Evolutionary conservation across 148 eudicot genomes (phyloP).

Genomic region (Mesembryanthemum crystallinum): DNA sequence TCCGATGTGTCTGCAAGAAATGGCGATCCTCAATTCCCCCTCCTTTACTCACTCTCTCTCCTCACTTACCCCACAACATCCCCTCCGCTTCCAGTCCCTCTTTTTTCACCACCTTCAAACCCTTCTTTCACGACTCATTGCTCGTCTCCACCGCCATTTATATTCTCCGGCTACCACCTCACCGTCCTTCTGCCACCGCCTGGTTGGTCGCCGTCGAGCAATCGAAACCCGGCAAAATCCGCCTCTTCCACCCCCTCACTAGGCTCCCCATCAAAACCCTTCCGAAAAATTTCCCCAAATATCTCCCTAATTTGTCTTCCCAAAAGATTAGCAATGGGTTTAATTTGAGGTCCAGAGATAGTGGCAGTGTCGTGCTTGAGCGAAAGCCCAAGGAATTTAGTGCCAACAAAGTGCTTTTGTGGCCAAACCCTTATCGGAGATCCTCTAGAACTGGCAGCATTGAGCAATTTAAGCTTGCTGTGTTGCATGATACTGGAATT

Average conservation of each 20-base stretch:
- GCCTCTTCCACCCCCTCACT: conserved; percentile 4
- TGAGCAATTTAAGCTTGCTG: neutral
- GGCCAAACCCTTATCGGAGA: neutral
- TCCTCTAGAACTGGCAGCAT: neutral
- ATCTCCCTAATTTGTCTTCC: neutral
- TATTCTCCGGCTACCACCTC: neutral
- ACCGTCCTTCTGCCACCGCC: too few species aligned
- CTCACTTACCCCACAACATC: neutral
- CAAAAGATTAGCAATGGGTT: neutral
- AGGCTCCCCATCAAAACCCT: neutral
- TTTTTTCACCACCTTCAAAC: too few species aligned
- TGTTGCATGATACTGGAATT: neutral
- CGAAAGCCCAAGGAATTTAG: neutral
- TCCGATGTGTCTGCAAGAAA: neutral
- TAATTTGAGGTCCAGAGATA: neutral
- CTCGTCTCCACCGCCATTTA: neutral
- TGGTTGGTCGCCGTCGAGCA: conserved; percentile 10
- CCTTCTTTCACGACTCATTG: too few species aligned
- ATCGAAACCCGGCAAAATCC: neutral
- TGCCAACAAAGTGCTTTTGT: neutral
- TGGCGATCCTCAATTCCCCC: conserved; percentile 1
- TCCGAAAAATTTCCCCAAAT: neutral
- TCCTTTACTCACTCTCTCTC: neutral
- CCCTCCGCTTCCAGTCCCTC: too few species aligned
- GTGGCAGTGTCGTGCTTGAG: neutral